phyloP scores from a whole-genome alignment of 495 filamentous ascomycete genomes.

The Neurospora tetraspora region DNA sequence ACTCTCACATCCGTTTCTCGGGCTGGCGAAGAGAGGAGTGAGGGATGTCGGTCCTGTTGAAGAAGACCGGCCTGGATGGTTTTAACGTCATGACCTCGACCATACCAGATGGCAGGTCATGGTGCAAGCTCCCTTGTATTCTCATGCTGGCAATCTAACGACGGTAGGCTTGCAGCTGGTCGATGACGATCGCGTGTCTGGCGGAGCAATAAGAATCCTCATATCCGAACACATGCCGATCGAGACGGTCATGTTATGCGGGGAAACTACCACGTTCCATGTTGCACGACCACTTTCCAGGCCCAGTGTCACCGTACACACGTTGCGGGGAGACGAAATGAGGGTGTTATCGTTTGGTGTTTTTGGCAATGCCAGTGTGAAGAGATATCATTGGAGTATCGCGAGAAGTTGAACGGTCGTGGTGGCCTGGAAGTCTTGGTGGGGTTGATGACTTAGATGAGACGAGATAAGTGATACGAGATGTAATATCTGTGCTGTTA shows the following conservation, averaged over 20 bases:
- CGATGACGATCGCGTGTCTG: not conserved
- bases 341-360: not conserved
- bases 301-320: not conserved
- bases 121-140: not conserved
- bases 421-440: not conserved
- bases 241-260: not conserved
- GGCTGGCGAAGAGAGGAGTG: not conserved
- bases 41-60: not conserved
- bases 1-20: not conserved
- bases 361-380: not conserved
- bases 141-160: not conserved
- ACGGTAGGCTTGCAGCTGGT: not conserved
- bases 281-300: not conserved
- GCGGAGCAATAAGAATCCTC: not conserved
- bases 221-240: not conserved
- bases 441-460: not conserved
- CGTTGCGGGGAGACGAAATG: not conserved
- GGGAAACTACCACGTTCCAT: not conserved
- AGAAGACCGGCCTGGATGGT: not conserved
- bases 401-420: not conserved
- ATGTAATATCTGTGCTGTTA: not conserved
- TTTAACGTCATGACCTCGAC: not conserved
- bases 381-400: not conserved
- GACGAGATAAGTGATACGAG: not conserved
- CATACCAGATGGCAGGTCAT: not conserved